Percentiles rank a stretch among this genome's conserved stretches.
phyloP scores from a whole-genome alignment of 208 protist species.

The Wallacemonas sp. region DNA sequence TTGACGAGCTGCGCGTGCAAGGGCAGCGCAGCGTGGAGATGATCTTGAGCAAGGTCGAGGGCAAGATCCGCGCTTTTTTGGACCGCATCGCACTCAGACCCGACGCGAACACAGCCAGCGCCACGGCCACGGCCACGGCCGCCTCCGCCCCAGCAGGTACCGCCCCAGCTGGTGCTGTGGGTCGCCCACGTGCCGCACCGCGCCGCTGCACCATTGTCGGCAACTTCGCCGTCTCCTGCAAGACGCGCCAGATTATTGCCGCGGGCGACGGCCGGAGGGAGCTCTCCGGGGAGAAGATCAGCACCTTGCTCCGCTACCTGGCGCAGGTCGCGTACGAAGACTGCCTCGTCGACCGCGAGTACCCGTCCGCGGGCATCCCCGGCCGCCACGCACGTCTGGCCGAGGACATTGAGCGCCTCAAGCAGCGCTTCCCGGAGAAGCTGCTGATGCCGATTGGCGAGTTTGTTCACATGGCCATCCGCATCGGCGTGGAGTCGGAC shows the following conservation, averaged over 20 bases:
- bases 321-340: conserved; percentile 59
- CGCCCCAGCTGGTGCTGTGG: not conserved
- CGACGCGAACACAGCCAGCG: not conserved
- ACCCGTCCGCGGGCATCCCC: conserved; percentile 68
- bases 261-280: conserved; percentile 54
- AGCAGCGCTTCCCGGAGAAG: conserved; percentile 57
- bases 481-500: conserved; percentile 74
- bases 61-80: conserved; percentile 64
- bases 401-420: conserved; percentile 59
- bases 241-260: conserved; percentile 74
- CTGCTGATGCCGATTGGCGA: conserved; percentile 79
- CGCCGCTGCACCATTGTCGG: conserved; percentile 54
- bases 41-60: conserved; percentile 83
- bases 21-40: conserved; percentile 83
- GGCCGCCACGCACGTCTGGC: conserved; percentile 69
- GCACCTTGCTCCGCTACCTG: conserved; percentile 63
- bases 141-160: not conserved
- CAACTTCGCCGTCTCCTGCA: conserved; percentile 91
- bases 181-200: not conserved
- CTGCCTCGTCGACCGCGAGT: conserved; percentile 75
- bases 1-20: conserved; percentile 87
- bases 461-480: conserved; percentile 69
- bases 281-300: conserved; percentile 71
- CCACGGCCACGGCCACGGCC: not conserved
- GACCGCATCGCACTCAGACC: conserved; percentile 36